These are phyloP conservation scores for Lasiodiplodia gonubiensis DNA, from an alignment of 2,329 filamentous ascomycete genomes.

Conservation along the genomic window DNA sequence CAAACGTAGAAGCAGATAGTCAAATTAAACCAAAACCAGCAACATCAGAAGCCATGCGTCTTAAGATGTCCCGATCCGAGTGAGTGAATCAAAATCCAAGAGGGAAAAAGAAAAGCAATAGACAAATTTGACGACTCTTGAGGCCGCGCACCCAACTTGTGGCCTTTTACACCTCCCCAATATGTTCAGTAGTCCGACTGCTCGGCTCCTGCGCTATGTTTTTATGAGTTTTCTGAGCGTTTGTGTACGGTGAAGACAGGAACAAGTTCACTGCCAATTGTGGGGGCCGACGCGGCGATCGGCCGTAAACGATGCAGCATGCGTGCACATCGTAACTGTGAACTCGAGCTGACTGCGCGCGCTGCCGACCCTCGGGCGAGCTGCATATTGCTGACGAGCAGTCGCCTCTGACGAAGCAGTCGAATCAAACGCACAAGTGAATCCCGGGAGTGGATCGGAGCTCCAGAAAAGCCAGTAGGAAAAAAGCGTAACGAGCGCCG, in stretches of 20 bases:
- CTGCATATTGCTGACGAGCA: conserved; percentile 17
- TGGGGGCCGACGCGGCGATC: conserved; percentile 12
- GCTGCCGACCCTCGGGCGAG: conserved; percentile 9
- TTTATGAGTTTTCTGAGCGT: conserved; percentile 19
- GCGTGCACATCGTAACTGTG: conserved; percentile 17
- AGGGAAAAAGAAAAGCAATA: conserved; percentile 5
- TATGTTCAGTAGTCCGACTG: conserved; percentile 6
- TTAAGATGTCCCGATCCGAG: neutral
- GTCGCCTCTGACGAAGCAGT: conserved; percentile 11
- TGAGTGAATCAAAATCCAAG: conserved; percentile 3
- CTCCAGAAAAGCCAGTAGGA: conserved; percentile 25
- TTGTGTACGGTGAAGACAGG: conserved; percentile 20
- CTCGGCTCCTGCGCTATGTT: conserved; percentile 9
- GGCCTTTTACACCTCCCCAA: neutral
- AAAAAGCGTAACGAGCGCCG: conserved; percentile 15
- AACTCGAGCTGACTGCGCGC: conserved; percentile 21
- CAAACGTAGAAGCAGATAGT: neutral
- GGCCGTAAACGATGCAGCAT: conserved; percentile 22
- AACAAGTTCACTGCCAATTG: conserved; percentile 7
- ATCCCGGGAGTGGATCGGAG: conserved; percentile 13
- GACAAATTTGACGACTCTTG: conserved; percentile 17
- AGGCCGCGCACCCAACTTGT: conserved; percentile 2
- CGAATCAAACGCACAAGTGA: conserved; percentile 22
- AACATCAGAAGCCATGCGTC: conserved; percentile 2
- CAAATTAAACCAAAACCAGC: neutral